A percentile compares a stretch with the other conserved stretches of the same genome.
Conservation (phyloP, 148 eudicot species). For the Fagopyrum esculentum region DNA sequence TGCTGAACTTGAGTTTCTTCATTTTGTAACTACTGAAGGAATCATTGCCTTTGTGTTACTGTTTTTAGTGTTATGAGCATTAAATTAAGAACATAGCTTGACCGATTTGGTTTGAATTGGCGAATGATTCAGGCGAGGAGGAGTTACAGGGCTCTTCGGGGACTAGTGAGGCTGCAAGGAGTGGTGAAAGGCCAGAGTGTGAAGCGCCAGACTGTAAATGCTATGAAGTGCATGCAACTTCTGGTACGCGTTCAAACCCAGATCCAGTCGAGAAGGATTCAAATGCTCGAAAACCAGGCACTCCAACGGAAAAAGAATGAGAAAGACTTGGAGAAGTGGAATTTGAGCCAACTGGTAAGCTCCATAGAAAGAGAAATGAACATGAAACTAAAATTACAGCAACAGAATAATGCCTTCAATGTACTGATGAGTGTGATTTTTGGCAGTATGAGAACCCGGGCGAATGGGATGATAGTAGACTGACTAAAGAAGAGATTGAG, state of each 20-base stretch:
- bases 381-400: neutral
- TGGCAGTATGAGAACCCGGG: slow-evolving; percentile 38
- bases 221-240: slow-evolving; percentile 89
- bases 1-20: neutral
- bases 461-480: slow-evolving; percentile 84
- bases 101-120: neutral
- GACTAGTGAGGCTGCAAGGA: slow-evolving; percentile 86
- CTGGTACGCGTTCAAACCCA: slow-evolving; percentile 84
- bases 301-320: slow-evolving; percentile 52
- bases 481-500: slow-evolving; percentile 79
- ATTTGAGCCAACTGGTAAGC: slow-evolving; percentile 22
- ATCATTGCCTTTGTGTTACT: neutral
- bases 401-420: neutral
- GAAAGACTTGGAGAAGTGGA: slow-evolving; percentile 36
- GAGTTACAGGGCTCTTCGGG: slow-evolving; percentile 71
- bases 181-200: slow-evolving; percentile 87
- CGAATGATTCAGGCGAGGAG: slow-evolving; percentile 58
- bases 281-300: slow-evolving; percentile 81
- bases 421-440: neutral
- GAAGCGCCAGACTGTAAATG: slow-evolving; percentile 71
- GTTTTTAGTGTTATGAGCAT: neutral
- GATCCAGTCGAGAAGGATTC: slow-evolving; percentile 77
- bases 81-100: neutral
- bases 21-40: neutral
- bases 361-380: neutral